phyloP scores from a whole-genome alignment of 73 alveolate species.

The Loxodes magnus region DNA sequence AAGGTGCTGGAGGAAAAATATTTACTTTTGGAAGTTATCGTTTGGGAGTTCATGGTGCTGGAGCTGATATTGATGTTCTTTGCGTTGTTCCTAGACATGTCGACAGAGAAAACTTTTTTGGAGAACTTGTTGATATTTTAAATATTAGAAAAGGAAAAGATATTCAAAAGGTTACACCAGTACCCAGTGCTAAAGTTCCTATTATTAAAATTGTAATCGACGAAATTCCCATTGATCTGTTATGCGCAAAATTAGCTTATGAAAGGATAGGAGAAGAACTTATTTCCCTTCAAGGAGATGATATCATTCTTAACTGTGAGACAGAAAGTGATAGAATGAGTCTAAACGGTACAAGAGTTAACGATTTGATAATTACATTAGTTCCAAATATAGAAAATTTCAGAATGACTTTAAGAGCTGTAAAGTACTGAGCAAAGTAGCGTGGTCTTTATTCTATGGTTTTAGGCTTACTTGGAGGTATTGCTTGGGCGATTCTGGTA shows the following conservation, averaged over 20 bases:
- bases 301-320: slow-evolving; percentile 62
- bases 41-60: slow-evolving; percentile 90
- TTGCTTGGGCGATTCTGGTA: slow-evolving; percentile 82
- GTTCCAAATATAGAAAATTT: slow-evolving; percentile 63
- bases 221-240: slow-evolving; percentile 71
- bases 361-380: slow-evolving; percentile 51
- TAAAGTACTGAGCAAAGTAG: slow-evolving; percentile 84
- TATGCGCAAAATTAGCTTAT: slow-evolving; percentile 61
- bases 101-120: slow-evolving; percentile 28
- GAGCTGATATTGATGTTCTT: slow-evolving; percentile 90
- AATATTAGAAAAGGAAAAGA: slow-evolving; percentile 35
- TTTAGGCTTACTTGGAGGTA: slow-evolving; percentile 88
- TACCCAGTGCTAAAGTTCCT: slow-evolving; percentile 70
- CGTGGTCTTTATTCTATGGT: slow-evolving; percentile 82
- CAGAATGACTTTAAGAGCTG: slow-evolving; percentile 64
- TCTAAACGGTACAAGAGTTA: slow-evolving; percentile 79
- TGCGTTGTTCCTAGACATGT: slow-evolving; percentile 79
- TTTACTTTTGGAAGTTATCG: slow-evolving; percentile 94
- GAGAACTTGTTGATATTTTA: slow-evolving; percentile 51
- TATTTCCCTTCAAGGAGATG: slow-evolving; percentile 51
- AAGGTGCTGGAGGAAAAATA: slow-evolving; percentile 82
- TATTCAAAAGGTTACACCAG: slow-evolving; percentile 51
- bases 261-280: slow-evolving; percentile 54
- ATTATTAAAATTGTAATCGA: slow-evolving; percentile 60
- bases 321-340: slow-evolving; percentile 50